phyloP scores from a whole-genome alignment of 371 early-diverging fungal genomes.

The Circinella umbellata region DNA sequence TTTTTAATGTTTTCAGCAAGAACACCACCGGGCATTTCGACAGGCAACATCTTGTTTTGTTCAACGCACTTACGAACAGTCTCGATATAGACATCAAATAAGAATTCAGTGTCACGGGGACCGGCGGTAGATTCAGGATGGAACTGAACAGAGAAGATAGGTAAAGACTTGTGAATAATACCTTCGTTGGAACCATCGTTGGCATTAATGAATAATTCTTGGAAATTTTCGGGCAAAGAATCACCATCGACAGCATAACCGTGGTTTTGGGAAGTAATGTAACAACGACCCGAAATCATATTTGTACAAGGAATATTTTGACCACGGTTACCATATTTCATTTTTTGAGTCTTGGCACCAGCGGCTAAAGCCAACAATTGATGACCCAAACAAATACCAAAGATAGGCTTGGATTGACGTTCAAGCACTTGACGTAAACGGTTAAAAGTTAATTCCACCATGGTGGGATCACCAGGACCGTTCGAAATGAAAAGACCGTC shows the following conservation, averaged over 20 bases:
- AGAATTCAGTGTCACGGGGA: constrained; percentile 95
- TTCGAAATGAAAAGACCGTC: constrained; percentile 97
- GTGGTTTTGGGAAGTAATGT: constrained; percentile 97
- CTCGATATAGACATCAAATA: constrained; percentile 92
- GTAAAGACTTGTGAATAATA: constrained; percentile 85
- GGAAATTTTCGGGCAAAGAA: constrained; percentile 78
- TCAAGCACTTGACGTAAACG: constrained; percentile 70
- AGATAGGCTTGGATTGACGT: constrained; percentile 83
- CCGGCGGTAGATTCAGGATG: constrained; percentile 98
- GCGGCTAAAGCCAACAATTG: constrained; percentile 93
- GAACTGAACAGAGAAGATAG: constrained; percentile 97
- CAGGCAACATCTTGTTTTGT: constrained; percentile 73
- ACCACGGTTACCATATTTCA: constrained; percentile 98
- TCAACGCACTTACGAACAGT: constrained; percentile 74
- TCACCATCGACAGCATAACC: constrained; percentile 93
- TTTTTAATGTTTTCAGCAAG: constrained; percentile 55
- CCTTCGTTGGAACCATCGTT: constrained; percentile 99
- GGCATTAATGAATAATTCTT: constrained; percentile 95
- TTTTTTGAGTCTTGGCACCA: constrained; percentile 93
- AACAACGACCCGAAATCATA: constrained; percentile 93
- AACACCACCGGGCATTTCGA: constrained; percentile 72
- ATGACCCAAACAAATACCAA: constrained; percentile 98
- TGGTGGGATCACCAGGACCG: constrained; percentile 97
- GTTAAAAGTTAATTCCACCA: constrained; percentile 74
- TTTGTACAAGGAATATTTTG: constrained; percentile 98